A percentile compares a stretch with the other conserved stretches of the same genome.
Evolutionary conservation across 768 basidiomycete genomes (phyloP).

Genomic region (Brasilioporus rufonigricans): DNA sequence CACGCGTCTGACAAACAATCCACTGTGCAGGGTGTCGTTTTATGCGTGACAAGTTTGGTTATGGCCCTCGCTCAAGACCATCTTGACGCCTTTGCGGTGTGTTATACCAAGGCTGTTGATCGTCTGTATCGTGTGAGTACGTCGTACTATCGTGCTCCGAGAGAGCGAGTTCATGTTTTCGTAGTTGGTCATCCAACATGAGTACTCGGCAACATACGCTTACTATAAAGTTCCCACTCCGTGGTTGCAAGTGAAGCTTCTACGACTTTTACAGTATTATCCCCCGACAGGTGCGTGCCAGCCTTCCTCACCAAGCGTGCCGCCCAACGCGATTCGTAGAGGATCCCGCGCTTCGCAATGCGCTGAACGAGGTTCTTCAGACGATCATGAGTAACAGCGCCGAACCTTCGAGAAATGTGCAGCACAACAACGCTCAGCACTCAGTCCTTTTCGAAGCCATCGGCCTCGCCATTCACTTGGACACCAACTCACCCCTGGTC

Average conservation of each 20-base stretch:
- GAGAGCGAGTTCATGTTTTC: slow-evolving; percentile 4
- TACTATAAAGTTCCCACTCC: slow-evolving; percentile 98
- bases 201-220: slow-evolving; percentile 85
- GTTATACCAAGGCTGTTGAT: slow-evolving; percentile 93
- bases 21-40: slow-evolving; percentile 88
- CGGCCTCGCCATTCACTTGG: slow-evolving; percentile 91
- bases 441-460: slow-evolving; percentile 99
- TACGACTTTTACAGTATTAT: slow-evolving; percentile 93
- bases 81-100: slow-evolving; percentile 85
- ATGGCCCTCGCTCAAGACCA: slow-evolving; percentile 95
- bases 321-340: slow-evolving; percentile 45
- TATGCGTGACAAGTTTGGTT: slow-evolving; percentile 91
- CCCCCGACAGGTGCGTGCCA: slow-evolving; percentile 77
- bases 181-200: slow-evolving; percentile 87
- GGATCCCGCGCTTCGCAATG: slow-evolving; percentile 74
- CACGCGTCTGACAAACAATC: slow-evolving; percentile 3
- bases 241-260: slow-evolving; percentile 95
- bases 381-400: slow-evolving; percentile 89
- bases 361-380: slow-evolving; percentile 80
- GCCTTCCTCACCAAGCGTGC: background rate
- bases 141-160: background rate
- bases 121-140: slow-evolving; percentile 71
- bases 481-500: slow-evolving; percentile 87
- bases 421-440: slow-evolving; percentile 98
- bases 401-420: slow-evolving; percentile 90